A percentile compares a stretch with the other conserved stretches of the same genome.
These are phyloP conservation scores for Rhizopogon rudus DNA, from an alignment of 768 basidiomycete species.

Conservation along the genomic window DNA sequence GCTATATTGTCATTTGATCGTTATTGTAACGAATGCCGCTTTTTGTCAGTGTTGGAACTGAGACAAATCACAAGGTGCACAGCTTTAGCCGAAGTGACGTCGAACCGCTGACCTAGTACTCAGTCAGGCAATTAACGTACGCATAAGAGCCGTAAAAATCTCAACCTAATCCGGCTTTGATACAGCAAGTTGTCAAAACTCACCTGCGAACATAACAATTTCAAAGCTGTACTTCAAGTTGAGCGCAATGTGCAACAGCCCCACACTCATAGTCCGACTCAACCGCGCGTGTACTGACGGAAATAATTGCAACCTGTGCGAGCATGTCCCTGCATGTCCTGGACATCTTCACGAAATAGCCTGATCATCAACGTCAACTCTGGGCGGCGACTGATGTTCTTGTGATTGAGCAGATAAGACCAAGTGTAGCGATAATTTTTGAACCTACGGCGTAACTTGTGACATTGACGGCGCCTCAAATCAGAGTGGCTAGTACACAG, in stretches of 20 bases:
- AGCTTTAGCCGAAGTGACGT: too few relatives aligned
- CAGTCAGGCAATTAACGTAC: background rate
- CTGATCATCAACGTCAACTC: too few relatives aligned
- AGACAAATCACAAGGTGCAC: too few relatives aligned
- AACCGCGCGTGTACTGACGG: background rate
- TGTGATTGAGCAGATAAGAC: background rate
- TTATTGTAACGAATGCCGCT: too few relatives aligned
- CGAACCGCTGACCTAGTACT: background rate
- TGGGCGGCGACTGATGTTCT: background rate
- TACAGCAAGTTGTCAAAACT: background rate
- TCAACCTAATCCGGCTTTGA: background rate
- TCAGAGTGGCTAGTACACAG: background rate
- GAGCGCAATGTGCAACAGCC: background rate
- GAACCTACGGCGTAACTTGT: background rate
- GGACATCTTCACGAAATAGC: background rate
- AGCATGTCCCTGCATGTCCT: background rate
- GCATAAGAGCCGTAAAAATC: background rate
- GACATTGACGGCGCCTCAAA: background rate
- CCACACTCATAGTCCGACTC: background rate
- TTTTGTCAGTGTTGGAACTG: too few relatives aligned
- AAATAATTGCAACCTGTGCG: background rate
- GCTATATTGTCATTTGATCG: background rate
- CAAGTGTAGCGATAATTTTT: background rate
- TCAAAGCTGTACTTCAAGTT: too few relatives aligned
- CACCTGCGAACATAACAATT: too few relatives aligned